These are phyloP conservation scores for Puccinia brachypodii DNA, from an alignment of 1,284 basidiomycete genomes.

Conservation along the genomic window DNA sequence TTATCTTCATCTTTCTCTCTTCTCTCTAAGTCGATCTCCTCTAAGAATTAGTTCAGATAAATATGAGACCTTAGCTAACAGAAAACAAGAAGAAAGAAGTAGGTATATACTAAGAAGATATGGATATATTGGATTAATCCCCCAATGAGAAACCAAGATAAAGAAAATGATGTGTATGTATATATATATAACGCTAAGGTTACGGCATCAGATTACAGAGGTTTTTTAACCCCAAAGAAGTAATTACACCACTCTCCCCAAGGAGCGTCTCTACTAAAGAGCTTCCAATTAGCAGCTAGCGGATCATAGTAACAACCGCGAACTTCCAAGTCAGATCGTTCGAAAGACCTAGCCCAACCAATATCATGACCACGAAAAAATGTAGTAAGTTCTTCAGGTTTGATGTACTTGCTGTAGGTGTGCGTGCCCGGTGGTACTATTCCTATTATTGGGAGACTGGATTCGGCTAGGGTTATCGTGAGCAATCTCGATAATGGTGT, in stretches of 20 bases:
- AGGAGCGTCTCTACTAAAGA: constrained; percentile 66
- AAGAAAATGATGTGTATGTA: too few relatives aligned
- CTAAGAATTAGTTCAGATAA: too few relatives aligned
- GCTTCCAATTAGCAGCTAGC: constrained; percentile 69
- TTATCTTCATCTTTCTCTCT: too few relatives aligned
- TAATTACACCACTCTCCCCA: constrained; percentile 74
- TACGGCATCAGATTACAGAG: too few relatives aligned
- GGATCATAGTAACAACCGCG: constrained; percentile 81
- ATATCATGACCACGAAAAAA: constrained; percentile 73
- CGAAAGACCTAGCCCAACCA: constrained; percentile 57
- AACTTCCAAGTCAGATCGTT: constrained; percentile 69
- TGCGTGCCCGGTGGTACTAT: constrained; percentile 89
- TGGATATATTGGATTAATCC: too few relatives aligned
- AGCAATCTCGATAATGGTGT: constrained; percentile 85
- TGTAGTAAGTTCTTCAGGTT: constrained; percentile 78
- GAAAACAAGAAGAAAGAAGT: too few relatives aligned
- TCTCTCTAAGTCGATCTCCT: too few relatives aligned
- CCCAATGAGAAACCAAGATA: too few relatives aligned
- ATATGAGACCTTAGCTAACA: too few relatives aligned
- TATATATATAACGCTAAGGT: too few relatives aligned
- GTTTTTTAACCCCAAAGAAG: constrained; percentile 52
- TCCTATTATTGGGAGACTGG: constrained; percentile 65
- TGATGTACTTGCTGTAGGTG: constrained; percentile 84
- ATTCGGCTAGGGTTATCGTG: constrained; percentile 86
- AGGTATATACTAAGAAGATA: too few relatives aligned